phyloP scores from a whole-genome alignment of 441 rosid species.

The Biscutella laevigata region DNA sequence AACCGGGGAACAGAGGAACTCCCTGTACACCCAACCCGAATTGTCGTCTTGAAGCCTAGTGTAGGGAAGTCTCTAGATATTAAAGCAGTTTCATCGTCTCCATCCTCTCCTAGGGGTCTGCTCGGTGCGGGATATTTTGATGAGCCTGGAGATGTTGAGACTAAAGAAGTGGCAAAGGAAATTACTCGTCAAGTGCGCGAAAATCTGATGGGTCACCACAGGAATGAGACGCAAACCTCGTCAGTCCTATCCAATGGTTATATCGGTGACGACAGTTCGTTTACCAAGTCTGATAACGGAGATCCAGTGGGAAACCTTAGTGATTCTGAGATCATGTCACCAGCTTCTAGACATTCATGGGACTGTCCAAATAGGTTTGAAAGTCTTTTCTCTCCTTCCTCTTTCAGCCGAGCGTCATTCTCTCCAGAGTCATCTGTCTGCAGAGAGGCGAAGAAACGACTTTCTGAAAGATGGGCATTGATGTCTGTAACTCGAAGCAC shows the following conservation, averaged over 20 bases:
- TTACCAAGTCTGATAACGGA: slow-evolving; percentile 62
- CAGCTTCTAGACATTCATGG: slow-evolving; percentile 74
- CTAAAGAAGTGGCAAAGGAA: slow-evolving; percentile 58
- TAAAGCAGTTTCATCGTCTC: slow-evolving; percentile 40
- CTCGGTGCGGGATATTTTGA: slow-evolving; percentile 31
- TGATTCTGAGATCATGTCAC: slow-evolving; percentile 77
- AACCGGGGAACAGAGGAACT: slow-evolving; percentile 37
- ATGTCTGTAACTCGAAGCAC: slow-evolving; percentile 52
- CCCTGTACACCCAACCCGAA: slow-evolving; percentile 60
- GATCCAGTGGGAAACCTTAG: slow-evolving; percentile 51
- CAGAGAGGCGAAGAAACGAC: slow-evolving; percentile 86
- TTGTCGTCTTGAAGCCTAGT: slow-evolving; percentile 88
- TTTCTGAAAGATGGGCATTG: slow-evolving; percentile 94
- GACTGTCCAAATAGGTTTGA: slow-evolving; percentile 64
- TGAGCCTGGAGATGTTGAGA: slow-evolving; percentile 44
- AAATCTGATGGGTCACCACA: slow-evolving; percentile 45
- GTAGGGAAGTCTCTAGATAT: slow-evolving; percentile 45
- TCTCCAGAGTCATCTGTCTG: slow-evolving; percentile 93
- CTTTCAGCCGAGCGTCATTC: slow-evolving; percentile 64
- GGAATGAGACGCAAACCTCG: slow-evolving; percentile 65
- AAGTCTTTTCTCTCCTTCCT: slow-evolving; percentile 58
- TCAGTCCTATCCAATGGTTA: slow-evolving; percentile 79
- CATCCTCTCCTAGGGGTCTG: slow-evolving; percentile 36
- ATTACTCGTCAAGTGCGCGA: slow-evolving; percentile 41
- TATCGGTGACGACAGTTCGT: slow-evolving; percentile 65